Conservation (phyloP, 2,329 filamentous ascomycete species). For the Alternaria brassicae region DNA sequence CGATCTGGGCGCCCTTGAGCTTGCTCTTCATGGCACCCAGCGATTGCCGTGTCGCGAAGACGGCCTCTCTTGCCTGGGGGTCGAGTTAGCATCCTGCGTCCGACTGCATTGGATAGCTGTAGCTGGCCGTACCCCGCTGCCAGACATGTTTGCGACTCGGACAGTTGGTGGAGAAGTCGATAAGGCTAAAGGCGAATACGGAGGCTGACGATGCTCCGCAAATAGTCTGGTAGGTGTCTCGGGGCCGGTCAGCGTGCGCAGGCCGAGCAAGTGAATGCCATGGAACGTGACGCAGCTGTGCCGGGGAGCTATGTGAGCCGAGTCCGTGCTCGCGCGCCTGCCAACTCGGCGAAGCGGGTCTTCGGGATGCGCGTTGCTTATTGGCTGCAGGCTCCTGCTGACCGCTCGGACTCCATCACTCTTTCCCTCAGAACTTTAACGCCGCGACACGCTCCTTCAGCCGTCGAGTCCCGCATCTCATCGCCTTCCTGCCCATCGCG, state of each 20-base stretch:
- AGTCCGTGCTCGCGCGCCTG: constrained; percentile 26
- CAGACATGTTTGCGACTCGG: constrained; percentile 57
- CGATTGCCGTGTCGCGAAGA: constrained; percentile 97
- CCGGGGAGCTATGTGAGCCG: constrained; percentile 22
- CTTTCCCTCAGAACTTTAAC: constrained; percentile 27
- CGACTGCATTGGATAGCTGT: constrained; percentile 26
- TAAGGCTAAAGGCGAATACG: constrained; percentile 1
- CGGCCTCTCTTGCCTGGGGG: constrained; percentile 84
- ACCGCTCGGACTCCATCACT: constrained; percentile 20
- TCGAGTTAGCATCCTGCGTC: constrained; percentile 28
- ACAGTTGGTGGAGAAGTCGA: constrained; percentile 5
- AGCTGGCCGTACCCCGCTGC: constrained; percentile 57
- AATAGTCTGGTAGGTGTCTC: constrained; percentile 7
- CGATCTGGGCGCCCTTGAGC: constrained; percentile 79
- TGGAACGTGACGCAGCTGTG: constrained; percentile 30
- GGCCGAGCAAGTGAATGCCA: constrained; percentile 8
- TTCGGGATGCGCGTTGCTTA: constrained; percentile 1
- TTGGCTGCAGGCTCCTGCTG: constrained; percentile 21
- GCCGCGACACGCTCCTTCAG: constrained; percentile 36
- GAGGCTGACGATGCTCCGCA: constrained; percentile 7
- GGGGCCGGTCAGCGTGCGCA: constrained; percentile 12
- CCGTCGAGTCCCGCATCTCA: constrained; percentile 26
- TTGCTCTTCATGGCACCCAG: constrained; percentile 97
- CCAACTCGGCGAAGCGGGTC: constrained; percentile 22
- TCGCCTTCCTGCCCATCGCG: constrained; percentile 39